Base-by-base conservation (phyloP, 768 basidiomycete genomes). In the Nidularia sp. region DNA sequence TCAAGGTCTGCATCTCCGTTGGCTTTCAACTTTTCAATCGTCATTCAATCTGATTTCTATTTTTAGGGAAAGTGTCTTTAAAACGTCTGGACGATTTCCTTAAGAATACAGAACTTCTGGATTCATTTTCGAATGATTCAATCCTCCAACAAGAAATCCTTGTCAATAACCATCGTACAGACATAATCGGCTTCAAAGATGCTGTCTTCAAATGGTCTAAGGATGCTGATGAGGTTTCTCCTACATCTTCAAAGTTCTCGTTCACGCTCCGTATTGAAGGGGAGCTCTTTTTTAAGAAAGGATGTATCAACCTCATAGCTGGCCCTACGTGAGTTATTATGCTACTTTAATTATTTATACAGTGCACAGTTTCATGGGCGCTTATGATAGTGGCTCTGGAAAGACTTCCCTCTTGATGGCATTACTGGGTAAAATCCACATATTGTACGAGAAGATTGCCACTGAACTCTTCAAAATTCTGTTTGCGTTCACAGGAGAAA, bases 331-430 rank as follows among this genome's bases (percentile, higher is more conserved):
- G 33, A 43, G 62, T 54, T n/a, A n/a, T 6, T 10, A 31, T 10
- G 33, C 25, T n/a, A 25, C 22, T 45, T 45, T n/a, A 45, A 25
- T 13, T 48, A 48, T 18, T 41, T 41, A 12, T 41, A 29, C 39
- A 18, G 10, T 48, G 29, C 49, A 41, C 13, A 13, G 44, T 39
- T 42, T 42, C n/a, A 36, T 29, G 12, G 10, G 5, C 18, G 13
- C 18, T n/a, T 12, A 8, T 25, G 15, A 29, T 42, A 62, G 66
- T 60, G 70, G 74, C n/a, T 74, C 75, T 6, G 83, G 83, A 8
- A 85, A 84, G 66, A 85, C 84, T 0, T 82, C 80, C 1, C 55
- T 85, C 35, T 68, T 85, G 13, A 83, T 85, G 80, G 83, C 84
- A 0, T 64, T 85, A 35, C 70, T 83, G 9, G 76, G 70, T 67